Conservation (phyloP, 805 yeast species). For the Saccharomycopsis babjevae region DNA sequence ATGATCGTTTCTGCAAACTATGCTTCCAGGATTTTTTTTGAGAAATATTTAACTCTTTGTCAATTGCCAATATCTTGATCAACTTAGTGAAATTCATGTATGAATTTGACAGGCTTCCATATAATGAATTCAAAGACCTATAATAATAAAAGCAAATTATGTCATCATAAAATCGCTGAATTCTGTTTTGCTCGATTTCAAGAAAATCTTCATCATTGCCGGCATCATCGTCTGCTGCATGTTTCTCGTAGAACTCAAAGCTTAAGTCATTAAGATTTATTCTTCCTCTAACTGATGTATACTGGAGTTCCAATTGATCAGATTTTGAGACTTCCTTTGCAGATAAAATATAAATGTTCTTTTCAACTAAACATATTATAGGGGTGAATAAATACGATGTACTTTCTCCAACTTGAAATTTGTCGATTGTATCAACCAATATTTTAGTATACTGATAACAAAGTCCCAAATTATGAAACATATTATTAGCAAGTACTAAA, state of each 20-base stretch:
- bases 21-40: background rate
- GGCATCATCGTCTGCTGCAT: background rate
- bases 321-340: background rate
- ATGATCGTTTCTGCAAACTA: background rate
- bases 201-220: background rate
- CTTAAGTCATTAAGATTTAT: background rate
- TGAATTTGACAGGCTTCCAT: background rate
- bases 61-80: conserved; percentile 10
- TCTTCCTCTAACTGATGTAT: background rate
- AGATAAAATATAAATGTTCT: background rate
- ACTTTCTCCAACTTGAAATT: conserved; percentile 1
- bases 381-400: background rate
- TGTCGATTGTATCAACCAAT: background rate
- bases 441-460: background rate
- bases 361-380: background rate
- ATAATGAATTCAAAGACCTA: background rate
- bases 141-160: conserved; percentile 9
- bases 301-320: background rate
- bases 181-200: background rate
- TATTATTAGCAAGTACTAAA: background rate
- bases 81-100: conserved; percentile 4
- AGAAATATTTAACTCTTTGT: background rate
- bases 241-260: background rate
- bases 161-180: conserved; percentile 10
- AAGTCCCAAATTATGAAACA: background rate